These are phyloP conservation scores for Barbarea vulgaris DNA, from an alignment of 345 rosid species.

Conservation along the genomic window DNA sequence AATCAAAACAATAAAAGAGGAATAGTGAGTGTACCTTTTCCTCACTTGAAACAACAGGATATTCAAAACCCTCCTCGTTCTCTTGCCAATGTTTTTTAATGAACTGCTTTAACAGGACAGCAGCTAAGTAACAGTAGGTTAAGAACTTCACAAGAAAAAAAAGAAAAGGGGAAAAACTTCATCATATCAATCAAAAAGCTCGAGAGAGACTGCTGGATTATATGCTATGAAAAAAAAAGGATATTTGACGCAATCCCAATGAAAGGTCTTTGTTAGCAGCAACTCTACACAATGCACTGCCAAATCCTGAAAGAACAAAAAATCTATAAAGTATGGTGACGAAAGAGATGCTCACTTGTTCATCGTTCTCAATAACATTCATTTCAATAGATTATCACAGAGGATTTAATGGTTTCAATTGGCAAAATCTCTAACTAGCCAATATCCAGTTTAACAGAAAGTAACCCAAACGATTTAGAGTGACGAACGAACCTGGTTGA, in stretches of 20 bases:
- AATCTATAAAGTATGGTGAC: not conserved
- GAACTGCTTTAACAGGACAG: conserved; percentile 87
- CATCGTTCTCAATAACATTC: not conserved
- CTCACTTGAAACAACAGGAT: conserved; percentile 66
- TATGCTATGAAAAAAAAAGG: conserved; percentile 48
- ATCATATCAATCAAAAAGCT: conserved; percentile 11
- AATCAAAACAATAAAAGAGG: conserved; percentile 16
- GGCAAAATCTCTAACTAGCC: not conserved
- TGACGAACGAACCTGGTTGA: conserved; percentile 66
- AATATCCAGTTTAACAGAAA: not conserved
- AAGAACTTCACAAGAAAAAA: conserved; percentile 42
- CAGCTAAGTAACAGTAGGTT: conserved; percentile 77
- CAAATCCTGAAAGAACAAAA: conserved; percentile 64
- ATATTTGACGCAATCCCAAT: conserved; percentile 88
- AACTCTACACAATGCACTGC: conserved; percentile 73
- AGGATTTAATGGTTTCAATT: not conserved
- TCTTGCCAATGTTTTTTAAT: conserved; percentile 92
- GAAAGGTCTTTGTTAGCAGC: conserved; percentile 76
- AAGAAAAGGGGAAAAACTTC: not conserved
- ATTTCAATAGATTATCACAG: not conserved
- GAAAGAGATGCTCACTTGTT: too few relatives aligned
- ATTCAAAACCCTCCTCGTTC: conserved; percentile 76
- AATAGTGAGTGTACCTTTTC: conserved; percentile 62
- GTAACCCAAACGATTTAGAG: not conserved
- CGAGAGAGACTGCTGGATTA: not conserved